phyloP scores from a whole-genome alignment of 345 rosid genomes.

The Citrus sinensis region DNA sequence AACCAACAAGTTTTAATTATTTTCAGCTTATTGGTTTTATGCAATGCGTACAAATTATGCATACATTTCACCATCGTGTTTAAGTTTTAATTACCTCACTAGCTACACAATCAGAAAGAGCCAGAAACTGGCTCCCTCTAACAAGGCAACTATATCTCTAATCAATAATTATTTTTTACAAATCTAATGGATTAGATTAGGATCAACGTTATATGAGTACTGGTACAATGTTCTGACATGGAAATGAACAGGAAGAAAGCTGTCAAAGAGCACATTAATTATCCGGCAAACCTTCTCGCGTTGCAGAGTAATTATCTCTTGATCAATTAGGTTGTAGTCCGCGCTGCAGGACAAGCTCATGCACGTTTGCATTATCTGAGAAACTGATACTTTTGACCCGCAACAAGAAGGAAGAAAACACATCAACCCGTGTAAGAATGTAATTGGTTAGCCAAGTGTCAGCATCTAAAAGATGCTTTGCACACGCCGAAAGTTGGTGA shows the following conservation, averaged over 20 bases:
- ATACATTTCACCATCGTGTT: neutral
- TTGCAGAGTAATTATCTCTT: neutral
- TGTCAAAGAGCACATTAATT: neutral
- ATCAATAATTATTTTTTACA: neutral
- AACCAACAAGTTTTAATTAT: neutral
- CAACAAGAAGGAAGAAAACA: neutral
- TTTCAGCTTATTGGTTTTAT: neutral
- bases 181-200: neutral
- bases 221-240: neutral
- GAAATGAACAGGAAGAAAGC: neutral
- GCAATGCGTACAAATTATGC: neutral
- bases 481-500: slow-evolving; percentile 19
- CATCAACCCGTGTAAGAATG: neutral
- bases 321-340: neutral
- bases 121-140: neutral
- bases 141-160: neutral
- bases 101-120: neutral
- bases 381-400: neutral
- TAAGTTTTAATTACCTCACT: neutral
- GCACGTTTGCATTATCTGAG: slow-evolving; percentile 26
- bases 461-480: neutral
- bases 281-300: neutral
- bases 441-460: slow-evolving; percentile 8
- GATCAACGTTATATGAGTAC: neutral
- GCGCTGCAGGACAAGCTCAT: slow-evolving; percentile 18